A percentile compares a stretch with the other conserved stretches of the same genome.
Evolutionary conservation across 1,139 yeast species (phyloP).

Genomic region (Debaryomycetaceae sp.): DNA sequence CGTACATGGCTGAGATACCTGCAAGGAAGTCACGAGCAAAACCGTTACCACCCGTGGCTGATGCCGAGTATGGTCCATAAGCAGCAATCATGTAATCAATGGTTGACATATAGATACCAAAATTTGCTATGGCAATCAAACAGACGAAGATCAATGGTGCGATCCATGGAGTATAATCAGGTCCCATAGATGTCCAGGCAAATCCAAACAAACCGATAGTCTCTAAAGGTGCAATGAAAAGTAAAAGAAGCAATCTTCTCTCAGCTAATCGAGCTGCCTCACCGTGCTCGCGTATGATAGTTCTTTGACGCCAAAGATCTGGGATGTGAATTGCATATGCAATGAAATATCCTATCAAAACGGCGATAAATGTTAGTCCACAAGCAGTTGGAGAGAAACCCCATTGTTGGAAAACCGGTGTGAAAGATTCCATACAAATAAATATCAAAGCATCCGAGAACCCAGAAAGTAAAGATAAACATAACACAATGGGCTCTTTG

Average conservation of each 20-base stretch:
- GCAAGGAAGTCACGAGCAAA: constrained; percentile 38
- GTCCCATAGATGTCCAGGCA: constrained; percentile 38
- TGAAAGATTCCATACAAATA: constrained; percentile 33
- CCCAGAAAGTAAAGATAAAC: constrained; percentile 33
- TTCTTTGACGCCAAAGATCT: constrained; percentile 21
- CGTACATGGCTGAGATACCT: constrained; percentile 33
- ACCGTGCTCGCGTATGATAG: constrained; percentile 16
- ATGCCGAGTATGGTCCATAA: constrained; percentile 38
- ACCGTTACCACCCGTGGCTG: constrained; percentile 41
- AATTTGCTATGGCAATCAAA: constrained; percentile 35
- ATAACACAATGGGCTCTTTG: constrained; percentile 35
- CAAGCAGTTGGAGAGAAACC: constrained; percentile 21
- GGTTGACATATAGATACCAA: constrained; percentile 34
- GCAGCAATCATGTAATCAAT: constrained; percentile 38
- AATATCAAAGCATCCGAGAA: constrained; percentile 38
- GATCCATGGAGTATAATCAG: constrained; percentile 28
- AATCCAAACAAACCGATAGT: constrained; percentile 36
- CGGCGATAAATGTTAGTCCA: constrained; percentile 28
- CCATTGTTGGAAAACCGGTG: constrained; percentile 25
- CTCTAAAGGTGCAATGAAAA: constrained; percentile 27
- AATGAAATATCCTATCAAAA: constrained; percentile 29
- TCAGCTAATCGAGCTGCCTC: constrained; percentile 23
- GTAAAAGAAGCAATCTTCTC: constrained; percentile 20
- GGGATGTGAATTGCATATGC: constrained; percentile 23
- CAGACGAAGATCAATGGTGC: constrained; percentile 32